phyloP scores from a whole-genome alignment of 148 eudicot genomes.

The Amaranthus hypochondriacus region DNA sequence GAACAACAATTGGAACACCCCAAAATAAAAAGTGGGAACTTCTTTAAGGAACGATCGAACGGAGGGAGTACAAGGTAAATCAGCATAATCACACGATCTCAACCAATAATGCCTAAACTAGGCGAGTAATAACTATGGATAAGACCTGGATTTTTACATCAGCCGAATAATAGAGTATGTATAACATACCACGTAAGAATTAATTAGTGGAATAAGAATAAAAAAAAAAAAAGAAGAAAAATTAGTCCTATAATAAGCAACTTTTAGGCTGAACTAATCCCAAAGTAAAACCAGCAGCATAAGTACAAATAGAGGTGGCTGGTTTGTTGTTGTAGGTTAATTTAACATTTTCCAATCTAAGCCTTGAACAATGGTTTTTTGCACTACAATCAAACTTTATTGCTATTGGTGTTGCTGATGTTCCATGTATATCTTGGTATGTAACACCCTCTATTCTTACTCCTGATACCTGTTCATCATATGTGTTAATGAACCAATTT shows the following conservation, averaged over 20 bases:
- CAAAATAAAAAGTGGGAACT: too few species aligned
- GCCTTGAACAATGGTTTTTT: slow-evolving; percentile 14
- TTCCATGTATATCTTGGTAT: slow-evolving; percentile 42
- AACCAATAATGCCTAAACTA: too few species aligned
- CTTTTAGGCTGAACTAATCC: slow-evolving; percentile 30
- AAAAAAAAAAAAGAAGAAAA: neutral
- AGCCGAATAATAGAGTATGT: too few species aligned
- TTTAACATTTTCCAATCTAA: slow-evolving; percentile 17
- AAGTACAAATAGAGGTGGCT: slow-evolving; percentile 15
- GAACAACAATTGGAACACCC: too few species aligned
- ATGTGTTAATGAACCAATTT: too few species aligned
- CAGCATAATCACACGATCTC: too few species aligned
- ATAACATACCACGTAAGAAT: too few species aligned
- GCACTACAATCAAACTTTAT: slow-evolving; percentile 26
- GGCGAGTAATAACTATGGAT: too few species aligned
- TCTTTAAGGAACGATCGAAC: too few species aligned
- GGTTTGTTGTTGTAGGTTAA: slow-evolving; percentile 12
- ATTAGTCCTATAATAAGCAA: slow-evolving; percentile 23
- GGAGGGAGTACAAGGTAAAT: too few species aligned
- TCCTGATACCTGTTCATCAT: slow-evolving; percentile 25
- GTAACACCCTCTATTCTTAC: slow-evolving; percentile 30
- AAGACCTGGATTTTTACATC: too few species aligned
- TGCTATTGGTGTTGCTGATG: slow-evolving; percentile 31
- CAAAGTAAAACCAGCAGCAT: slow-evolving; percentile 9
- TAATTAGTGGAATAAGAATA: neutral